Conservation (phyloP, 441 rosid species). For the Geranium incanum region DNA sequence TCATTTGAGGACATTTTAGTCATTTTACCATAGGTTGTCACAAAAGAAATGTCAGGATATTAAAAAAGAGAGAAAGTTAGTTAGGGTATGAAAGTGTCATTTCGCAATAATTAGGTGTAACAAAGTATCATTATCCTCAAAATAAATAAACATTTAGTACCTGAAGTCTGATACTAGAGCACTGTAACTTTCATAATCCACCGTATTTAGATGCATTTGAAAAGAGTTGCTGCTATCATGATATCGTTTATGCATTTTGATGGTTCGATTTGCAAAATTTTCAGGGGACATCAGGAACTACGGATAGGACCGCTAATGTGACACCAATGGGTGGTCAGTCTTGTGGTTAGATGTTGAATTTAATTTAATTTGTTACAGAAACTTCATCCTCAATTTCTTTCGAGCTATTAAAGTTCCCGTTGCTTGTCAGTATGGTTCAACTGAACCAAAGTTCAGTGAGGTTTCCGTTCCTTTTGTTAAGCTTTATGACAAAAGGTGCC, state of each 20-base stretch:
- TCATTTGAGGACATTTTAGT: too few species aligned
- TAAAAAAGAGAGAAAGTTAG: too few species aligned
- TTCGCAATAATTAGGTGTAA: too few species aligned
- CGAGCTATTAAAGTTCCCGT: not conserved
- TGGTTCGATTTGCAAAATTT: constrained; percentile 10
- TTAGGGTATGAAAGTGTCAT: too few species aligned
- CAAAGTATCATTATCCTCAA: too few species aligned
- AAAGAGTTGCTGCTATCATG: not conserved
- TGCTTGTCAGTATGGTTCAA: not conserved
- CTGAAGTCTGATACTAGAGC: too few species aligned
- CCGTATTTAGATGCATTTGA: too few species aligned
- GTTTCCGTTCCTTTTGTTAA: not conserved
- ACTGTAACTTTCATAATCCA: too few species aligned
- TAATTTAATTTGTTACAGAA: not conserved
- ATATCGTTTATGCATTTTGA: too few species aligned
- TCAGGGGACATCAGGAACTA: constrained; percentile 43
- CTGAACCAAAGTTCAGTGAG: not conserved
- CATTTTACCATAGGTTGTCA: too few species aligned
- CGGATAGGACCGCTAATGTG: constrained; percentile 33
- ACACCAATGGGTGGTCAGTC: constrained; percentile 42
- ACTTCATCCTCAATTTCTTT: constrained; percentile 8
- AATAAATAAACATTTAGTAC: too few species aligned
- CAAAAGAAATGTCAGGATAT: too few species aligned
- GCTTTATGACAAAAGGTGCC: not conserved
- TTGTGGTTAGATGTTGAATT: constrained; percentile 39